Conservation (phyloP, 2,329 filamentous ascomycete species). For the Gaeumannomyces sp. region DNA sequence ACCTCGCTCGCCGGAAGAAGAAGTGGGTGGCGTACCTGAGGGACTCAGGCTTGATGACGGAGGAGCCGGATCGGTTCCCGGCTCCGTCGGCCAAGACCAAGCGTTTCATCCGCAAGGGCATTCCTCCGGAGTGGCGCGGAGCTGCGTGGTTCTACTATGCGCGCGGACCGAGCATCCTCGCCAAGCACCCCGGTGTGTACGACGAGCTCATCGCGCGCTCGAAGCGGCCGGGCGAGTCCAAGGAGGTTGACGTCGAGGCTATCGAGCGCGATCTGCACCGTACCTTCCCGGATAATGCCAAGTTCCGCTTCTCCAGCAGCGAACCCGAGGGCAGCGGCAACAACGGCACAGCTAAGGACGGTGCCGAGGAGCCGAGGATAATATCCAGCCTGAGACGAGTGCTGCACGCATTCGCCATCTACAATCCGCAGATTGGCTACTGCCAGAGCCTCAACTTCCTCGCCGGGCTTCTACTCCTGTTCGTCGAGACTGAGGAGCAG, state of each 20-base stretch:
- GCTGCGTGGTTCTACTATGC: conserved; percentile 97
- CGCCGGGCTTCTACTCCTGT: conserved; percentile 80
- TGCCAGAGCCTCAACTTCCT: conserved; percentile 96
- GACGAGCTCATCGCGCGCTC: conserved; percentile 56
- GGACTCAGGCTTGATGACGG: conserved; percentile 67
- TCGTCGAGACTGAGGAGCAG: conserved; percentile 83
- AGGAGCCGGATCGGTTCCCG: conserved; percentile 71
- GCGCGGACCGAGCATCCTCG: conserved; percentile 72
- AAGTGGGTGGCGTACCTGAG: conserved; percentile 80
- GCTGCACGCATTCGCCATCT: conserved; percentile 80
- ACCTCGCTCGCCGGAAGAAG: conserved; percentile 65
- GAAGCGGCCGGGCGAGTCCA: conserved; percentile 38
- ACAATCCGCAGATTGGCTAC: conserved; percentile 88
- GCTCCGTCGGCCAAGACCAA: conserved; percentile 77
- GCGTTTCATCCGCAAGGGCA: conserved; percentile 85
- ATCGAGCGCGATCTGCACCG: conserved; percentile 92
- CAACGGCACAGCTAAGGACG: neutral
- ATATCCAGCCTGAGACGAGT: conserved; percentile 78
- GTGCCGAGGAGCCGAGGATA: conserved; percentile 61
- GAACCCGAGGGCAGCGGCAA: conserved; percentile 22
- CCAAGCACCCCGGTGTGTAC: conserved; percentile 72
- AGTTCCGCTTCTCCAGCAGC: conserved; percentile 55
- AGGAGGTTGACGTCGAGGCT: conserved; percentile 69
- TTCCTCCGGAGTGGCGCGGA: conserved; percentile 90
- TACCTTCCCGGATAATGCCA: conserved; percentile 90